Evolutionary conservation across 2,329 filamentous ascomycete species (phyloP).

Genomic region (Penicillium polonicum): DNA sequence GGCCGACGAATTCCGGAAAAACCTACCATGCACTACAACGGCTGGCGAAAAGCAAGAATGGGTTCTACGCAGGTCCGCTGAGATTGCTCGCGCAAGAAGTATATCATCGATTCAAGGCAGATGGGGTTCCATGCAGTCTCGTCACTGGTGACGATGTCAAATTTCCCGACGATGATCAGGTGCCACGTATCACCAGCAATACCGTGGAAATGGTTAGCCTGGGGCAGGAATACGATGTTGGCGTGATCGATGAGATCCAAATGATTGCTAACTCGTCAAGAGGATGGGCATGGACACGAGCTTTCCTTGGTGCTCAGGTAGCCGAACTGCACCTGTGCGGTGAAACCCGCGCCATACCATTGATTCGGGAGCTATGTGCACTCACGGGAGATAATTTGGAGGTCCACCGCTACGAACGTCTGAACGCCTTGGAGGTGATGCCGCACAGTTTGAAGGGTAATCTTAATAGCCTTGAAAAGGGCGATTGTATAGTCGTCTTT

Average conservation of each 20-base stretch:
- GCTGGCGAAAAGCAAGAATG: conserved; percentile 70
- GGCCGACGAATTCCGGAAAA: conserved; percentile 96
- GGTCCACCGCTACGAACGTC: conserved; percentile 77
- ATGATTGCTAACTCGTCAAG: conserved; percentile 82
- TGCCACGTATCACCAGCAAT: conserved; percentile 68
- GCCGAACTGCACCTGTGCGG: conserved; percentile 92
- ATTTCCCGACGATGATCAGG: conserved; percentile 57
- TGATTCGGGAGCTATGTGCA: conserved; percentile 75
- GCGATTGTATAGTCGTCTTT: conserved; percentile 87
- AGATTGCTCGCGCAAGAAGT: conserved; percentile 89
- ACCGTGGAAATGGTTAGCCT: conserved; percentile 87
- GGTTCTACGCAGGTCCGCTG: conserved; percentile 88
- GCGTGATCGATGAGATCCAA: conserved; percentile 97
- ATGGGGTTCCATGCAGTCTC: conserved; percentile 73
- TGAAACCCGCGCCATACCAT: conserved; percentile 75
- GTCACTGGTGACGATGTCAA: conserved; percentile 89
- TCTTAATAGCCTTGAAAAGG: conserved; percentile 71
- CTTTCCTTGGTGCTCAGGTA: conserved; percentile 80
- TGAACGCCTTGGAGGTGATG: conserved; percentile 74
- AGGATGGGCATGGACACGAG: conserved; percentile 93
- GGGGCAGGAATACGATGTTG: conserved; percentile 69
- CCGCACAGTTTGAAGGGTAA: conserved; percentile 61
- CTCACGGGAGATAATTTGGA: conserved; percentile 78
- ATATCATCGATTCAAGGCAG: conserved; percentile 79
- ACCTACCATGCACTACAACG: conserved; percentile 90